Percentiles rank a stretch among this genome's conserved stretches.
Conservation (phyloP, 371 early-diverging fungal species). For the Cokeromyces recurvatus region DNA sequence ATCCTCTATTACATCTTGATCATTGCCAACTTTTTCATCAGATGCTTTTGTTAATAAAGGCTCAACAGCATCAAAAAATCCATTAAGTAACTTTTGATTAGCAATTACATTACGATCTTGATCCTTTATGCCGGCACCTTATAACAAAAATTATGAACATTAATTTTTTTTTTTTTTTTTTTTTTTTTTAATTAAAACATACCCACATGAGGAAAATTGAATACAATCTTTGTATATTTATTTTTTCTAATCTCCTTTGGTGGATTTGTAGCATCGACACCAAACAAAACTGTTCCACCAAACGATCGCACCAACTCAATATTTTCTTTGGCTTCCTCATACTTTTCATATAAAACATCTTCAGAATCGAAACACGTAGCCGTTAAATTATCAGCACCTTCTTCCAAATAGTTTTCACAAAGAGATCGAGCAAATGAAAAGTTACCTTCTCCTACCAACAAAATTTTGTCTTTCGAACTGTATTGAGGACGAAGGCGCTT, state of each 20-base stretch:
- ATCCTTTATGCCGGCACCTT: conserved; percentile 89
- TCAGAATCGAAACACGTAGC: conserved; percentile 83
- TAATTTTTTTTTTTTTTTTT: too few relatives aligned
- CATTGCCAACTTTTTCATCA: conserved; percentile 2
- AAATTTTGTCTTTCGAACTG: conserved; percentile 44
- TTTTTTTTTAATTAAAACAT: neutral
- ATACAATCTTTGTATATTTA: conserved; percentile 78
- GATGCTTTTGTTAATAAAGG: conserved; percentile 38
- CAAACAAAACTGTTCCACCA: conserved; percentile 70
- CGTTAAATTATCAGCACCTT: conserved; percentile 49
- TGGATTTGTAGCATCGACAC: conserved; percentile 79
- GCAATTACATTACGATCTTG: conserved; percentile 79
- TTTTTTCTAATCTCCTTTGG: conserved; percentile 51
- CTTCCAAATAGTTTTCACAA: conserved; percentile 44
- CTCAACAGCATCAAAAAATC: conserved; percentile 67
- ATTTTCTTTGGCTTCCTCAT: conserved; percentile 67
- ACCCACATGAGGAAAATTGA: conserved; percentile 96
- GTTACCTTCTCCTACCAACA: conserved; percentile 81
- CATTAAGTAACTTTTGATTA: conserved; percentile 75
- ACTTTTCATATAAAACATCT: conserved; percentile 67
- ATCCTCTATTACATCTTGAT: conserved; percentile 1
- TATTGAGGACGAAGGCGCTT: conserved; percentile 23
- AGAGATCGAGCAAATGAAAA: conserved; percentile 81
- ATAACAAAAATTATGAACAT: too few relatives aligned
- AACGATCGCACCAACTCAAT: conserved; percentile 52